phyloP scores from a whole-genome alignment of 2,329 filamentous ascomycete species.

The Cordyceps cicadae region DNA sequence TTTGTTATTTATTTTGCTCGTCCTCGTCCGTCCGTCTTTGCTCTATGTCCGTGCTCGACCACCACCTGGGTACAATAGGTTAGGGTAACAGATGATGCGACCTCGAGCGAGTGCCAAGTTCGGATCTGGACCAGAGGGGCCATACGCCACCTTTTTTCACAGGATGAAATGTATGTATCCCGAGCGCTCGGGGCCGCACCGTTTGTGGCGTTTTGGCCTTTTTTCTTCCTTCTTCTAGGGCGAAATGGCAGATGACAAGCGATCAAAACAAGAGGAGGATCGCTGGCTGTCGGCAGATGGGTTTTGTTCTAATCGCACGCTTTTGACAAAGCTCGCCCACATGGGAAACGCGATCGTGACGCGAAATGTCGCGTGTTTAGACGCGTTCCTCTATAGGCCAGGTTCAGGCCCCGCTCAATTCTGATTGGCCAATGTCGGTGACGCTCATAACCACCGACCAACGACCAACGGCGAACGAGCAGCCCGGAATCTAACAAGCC shows the following conservation, averaged over 20 bases:
- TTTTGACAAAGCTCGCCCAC: not conserved
- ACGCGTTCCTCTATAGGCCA: not conserved
- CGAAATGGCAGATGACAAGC: not conserved
- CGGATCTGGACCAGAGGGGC: slow-evolving; percentile 2
- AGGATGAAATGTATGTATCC: not conserved
- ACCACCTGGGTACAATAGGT: not conserved
- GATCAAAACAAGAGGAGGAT: not conserved
- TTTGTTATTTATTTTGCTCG: not conserved
- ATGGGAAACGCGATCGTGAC: slow-evolving; percentile 7
- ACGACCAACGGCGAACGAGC: not conserved
- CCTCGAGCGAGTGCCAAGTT: not conserved
- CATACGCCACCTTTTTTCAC: not conserved
- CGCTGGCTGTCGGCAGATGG: not conserved
- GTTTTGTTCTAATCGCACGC: not conserved
- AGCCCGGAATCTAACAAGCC: not conserved
- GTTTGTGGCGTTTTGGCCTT: not conserved
- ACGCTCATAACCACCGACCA: not conserved
- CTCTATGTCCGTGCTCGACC: slow-evolving; percentile 5
- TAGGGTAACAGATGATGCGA: slow-evolving; percentile 1
- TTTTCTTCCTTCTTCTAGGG: not conserved
- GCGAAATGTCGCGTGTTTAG: slow-evolving; percentile 3
- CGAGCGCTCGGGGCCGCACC: not conserved
- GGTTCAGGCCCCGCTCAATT: not conserved
- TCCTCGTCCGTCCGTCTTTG: not conserved
- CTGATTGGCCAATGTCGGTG: not conserved